Conservation (phyloP, 345 rosid genomes). For the Dipteronia dyeriana region DNA sequence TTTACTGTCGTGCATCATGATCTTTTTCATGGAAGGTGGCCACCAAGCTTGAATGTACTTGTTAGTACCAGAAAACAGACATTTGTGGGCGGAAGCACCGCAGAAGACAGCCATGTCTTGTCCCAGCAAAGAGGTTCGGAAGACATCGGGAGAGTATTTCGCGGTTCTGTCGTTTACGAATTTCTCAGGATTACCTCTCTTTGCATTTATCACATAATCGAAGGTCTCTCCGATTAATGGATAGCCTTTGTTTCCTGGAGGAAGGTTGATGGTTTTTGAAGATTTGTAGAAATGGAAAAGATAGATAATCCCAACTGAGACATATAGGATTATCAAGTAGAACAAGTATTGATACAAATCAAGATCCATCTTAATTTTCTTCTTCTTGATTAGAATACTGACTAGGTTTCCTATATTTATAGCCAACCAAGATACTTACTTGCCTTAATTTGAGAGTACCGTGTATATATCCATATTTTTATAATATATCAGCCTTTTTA, state of each 20-base stretch:
- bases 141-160: conserved; percentile 31
- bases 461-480: too few species aligned
- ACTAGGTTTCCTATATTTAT: too few species aligned
- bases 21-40: conserved; percentile 32
- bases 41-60: conserved; percentile 36
- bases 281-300: conserved; percentile 5
- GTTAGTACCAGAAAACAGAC: conserved; percentile 33
- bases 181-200: conserved; percentile 23
- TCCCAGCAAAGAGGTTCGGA: conserved; percentile 27
- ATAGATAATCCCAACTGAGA: conserved; percentile 12
- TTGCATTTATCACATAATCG: conserved; percentile 12
- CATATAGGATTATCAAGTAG: conserved; percentile 21
- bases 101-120: conserved; percentile 33
- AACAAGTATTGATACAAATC: conserved; percentile 18
- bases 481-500: too few species aligned
- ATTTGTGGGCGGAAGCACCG: conserved; percentile 34
- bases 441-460: too few species aligned
- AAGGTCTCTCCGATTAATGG: conserved; percentile 29
- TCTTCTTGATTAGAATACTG: too few species aligned
- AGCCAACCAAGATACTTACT: too few species aligned
- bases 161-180: conserved; percentile 32
- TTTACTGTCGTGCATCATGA: conserved; percentile 14
- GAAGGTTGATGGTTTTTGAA: conserved; percentile 19
- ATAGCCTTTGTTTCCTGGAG: conserved; percentile 25
- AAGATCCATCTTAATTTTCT: conserved; percentile 5